Conservation (phyloP, 768 basidiomycete species). For the Lentinula aciculospora region DNA sequence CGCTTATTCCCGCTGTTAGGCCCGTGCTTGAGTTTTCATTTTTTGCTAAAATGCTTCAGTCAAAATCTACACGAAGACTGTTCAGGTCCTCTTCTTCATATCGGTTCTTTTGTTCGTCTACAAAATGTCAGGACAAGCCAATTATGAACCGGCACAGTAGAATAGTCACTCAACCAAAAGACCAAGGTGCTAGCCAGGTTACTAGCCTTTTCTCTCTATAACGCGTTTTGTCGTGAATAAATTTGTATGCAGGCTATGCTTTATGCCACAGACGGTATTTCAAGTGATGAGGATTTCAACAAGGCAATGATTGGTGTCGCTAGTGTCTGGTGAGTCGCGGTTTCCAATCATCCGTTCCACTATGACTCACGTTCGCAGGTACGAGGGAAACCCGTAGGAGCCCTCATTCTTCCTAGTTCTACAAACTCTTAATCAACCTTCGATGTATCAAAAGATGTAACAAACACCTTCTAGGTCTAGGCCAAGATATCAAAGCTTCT, state of each 20-base stretch:
- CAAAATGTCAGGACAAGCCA: slow-evolving; percentile 33
- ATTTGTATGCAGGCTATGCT: slow-evolving; percentile 81
- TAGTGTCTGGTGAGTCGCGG: slow-evolving; percentile 78
- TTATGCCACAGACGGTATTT: slow-evolving; percentile 94
- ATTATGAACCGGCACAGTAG: slow-evolving; percentile 71
- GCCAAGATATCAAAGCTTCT: slow-evolving; percentile 82
- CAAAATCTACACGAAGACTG: slow-evolving; percentile 7
- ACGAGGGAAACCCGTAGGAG: slow-evolving; percentile 95
- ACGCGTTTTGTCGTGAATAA: not conserved
- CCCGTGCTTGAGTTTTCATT: not conserved
- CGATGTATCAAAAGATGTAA: slow-evolving; percentile 97
- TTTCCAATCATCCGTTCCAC: slow-evolving; percentile 5
- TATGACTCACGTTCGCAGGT: slow-evolving; percentile 49
- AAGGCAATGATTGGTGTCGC: slow-evolving; percentile 98
- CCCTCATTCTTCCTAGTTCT: slow-evolving; percentile 5
- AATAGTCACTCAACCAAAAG: slow-evolving; percentile 84
- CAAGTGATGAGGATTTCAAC: slow-evolving; percentile 75
- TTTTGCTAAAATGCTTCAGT: not conserved
- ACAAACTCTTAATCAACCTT: not conserved
- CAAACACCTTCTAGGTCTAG: slow-evolving; percentile 84
- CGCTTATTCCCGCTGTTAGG: not conserved
- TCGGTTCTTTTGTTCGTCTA: slow-evolving; percentile 27
- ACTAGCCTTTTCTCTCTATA: not conserved
- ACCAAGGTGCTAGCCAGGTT: slow-evolving; percentile 93
- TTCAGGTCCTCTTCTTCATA: slow-evolving; percentile 21